These are phyloP conservation scores for Musa balbisiana DNA, from an alignment of 202 grass and related monocot species.

Conservation along the genomic window DNA sequence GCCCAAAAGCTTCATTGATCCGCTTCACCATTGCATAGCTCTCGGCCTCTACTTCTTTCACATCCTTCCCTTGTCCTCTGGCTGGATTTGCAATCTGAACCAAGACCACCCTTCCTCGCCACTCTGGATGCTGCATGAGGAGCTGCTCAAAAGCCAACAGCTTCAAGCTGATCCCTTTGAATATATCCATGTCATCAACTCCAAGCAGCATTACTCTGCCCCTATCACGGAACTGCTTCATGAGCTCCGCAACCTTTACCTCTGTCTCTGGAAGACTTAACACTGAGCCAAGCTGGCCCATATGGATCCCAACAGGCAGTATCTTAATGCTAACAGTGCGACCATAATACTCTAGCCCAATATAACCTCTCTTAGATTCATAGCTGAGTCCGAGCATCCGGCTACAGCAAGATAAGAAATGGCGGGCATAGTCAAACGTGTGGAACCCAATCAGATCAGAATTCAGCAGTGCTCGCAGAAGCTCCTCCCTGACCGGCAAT, in stretches of 20 bases:
- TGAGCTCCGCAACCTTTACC: constrained; percentile 57
- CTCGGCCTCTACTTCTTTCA: constrained; percentile 74
- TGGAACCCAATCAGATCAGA: constrained; percentile 87
- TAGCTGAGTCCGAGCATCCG: constrained; percentile 79
- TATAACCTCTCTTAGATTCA: constrained; percentile 80
- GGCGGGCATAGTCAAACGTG: constrained; percentile 82
- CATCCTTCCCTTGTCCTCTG: constrained; percentile 69
- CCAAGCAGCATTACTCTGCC: constrained; percentile 51
- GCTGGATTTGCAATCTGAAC: constrained; percentile 92
- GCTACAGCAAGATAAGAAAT: constrained; percentile 83
- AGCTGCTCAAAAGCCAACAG: constrained; percentile 82
- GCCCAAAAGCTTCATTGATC: constrained; percentile 74
- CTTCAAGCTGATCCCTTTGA: constrained; percentile 88
- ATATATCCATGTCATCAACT: constrained; percentile 92
- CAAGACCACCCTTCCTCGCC: constrained; percentile 53
- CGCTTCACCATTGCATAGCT: constrained; percentile 73
- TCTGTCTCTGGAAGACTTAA: constrained; percentile 51
- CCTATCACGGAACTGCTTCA: constrained; percentile 53
- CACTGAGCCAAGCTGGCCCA: constrained; percentile 51
- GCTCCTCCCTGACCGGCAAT: constrained; percentile 63
- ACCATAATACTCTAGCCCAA: constrained; percentile 76
- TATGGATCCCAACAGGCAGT: constrained; percentile 71
- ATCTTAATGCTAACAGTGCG: constrained; percentile 87
- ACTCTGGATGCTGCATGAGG: constrained; percentile 61
- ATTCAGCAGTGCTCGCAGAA: constrained; percentile 62